These are phyloP conservation scores for Canavalia ensiformis DNA, from an alignment of 306 rosid species.

Conservation along the genomic window DNA sequence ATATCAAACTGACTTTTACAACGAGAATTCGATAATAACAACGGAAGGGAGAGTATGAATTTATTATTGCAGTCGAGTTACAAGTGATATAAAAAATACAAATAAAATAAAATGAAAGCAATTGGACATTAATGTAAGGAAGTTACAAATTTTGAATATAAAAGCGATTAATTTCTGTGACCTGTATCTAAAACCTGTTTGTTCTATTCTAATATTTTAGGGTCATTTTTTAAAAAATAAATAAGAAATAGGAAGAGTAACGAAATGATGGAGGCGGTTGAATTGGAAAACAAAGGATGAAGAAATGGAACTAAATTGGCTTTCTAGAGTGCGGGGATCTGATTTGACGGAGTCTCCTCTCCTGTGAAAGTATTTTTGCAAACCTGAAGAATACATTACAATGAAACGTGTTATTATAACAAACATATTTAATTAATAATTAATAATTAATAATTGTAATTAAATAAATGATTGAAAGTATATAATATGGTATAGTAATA, in stretches of 20 bases:
- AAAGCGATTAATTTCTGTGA: background rate
- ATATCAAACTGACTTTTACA: background rate
- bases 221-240: background rate
- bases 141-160: background rate
- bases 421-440: too few relatives aligned
- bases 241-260: background rate
- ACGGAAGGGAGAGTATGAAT: background rate
- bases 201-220: background rate
- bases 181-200: slow-evolving; percentile 9
- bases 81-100: background rate
- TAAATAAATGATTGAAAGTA: too few relatives aligned
- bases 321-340: slow-evolving; percentile 60
- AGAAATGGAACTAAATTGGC: background rate
- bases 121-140: too few relatives aligned
- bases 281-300: background rate
- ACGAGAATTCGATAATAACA: background rate
- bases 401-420: background rate
- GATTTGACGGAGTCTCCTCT: slow-evolving; percentile 61
- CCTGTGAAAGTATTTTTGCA: slow-evolving; percentile 70
- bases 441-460: too few relatives aligned
- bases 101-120: background rate
- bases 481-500: too few relatives aligned
- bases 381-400: slow-evolving; percentile 50
- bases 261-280: background rate
- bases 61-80: background rate